Evolutionary conservation across 768 basidiomycete species (phyloP), one percentile per base, ranked within the genome.

Genomic region (Leccinellum rugosiceps): DNA sequence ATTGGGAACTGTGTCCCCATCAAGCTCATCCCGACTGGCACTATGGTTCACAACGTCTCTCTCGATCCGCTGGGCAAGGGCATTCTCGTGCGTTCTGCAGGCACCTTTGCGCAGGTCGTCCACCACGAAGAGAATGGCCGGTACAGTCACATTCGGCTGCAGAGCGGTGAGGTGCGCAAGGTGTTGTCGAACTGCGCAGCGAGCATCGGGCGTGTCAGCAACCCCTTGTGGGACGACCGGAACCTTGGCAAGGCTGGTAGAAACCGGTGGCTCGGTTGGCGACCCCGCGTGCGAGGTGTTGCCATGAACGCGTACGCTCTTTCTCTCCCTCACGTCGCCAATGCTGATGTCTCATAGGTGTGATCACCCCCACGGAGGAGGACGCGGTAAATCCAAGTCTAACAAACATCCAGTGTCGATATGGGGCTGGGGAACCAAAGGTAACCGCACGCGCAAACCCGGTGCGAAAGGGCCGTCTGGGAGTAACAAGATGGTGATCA

Each of bases 301-400:
- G 94, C 94, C 44, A 96, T 96, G 94, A 98, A 97, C 73, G 88
- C 92, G 85, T 94, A 76, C 44, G 88, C 58, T 25, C 3, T 52
- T 55, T 55, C 49, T 56, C 50, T 28, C 51, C 17, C 50, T 41
- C 26, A 8, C 4, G 44, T 32, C 23, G 32, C 26, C 34, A n/a
- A 30, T 31, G 3, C 44, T 68, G 26, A 66, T 30, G 4, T 5
- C 1, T 47, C 52, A 9, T 56, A 94, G 92, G 47, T 82, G 81
- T 54, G 93, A 94, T 74, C 93, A 95, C 74, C 94, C 96, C 59
- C 94, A 97, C 70, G 95, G 95, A 74, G 95, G 96, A 78, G 96
- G 96, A 73, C 89, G 96, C 75, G 96, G 96, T 64, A 98, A 96
- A 74, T 92, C 90, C 58, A 98, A 99, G 80, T 92, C 92, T 57